Evolutionary conservation across 2,329 filamentous ascomycete species (phyloP), one percentile per base, ranked within the genome.

Genomic region (Xylogone sp.): DNA sequence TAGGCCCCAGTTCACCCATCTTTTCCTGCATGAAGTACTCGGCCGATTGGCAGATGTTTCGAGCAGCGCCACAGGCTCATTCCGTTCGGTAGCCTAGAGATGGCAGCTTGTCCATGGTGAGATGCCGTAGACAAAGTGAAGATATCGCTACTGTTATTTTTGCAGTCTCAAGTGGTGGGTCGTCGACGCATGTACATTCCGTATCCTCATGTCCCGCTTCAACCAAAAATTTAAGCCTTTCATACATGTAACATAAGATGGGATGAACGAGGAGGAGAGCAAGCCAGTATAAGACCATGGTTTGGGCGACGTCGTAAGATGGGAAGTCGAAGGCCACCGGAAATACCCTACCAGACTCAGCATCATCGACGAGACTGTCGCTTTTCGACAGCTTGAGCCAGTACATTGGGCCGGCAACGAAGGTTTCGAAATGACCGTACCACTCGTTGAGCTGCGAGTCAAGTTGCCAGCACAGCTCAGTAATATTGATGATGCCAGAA

Each of bases 21-120:
- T 13, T 31, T 31, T 31, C 27, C 34, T 59, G 52, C 29, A 65
- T 20, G 42, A 60, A 62, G 46, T 66, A 69, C 48, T 68, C 61
- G 12, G 66, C 54, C 0, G 65, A 66, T 45, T 65, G 61, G 29
- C 66, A 65, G 42, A 69, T 62, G 44, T 62, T 61, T 20, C 58
- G 56, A 2, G 56, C 62, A 48, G 64, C 54, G 27, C 27, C 27
- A 31, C 27, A 31, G 9, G 50, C 50, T n/a, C 59, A 48, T 34
- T 63, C 62, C 34, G 62, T 56, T 8, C 63, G 58, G 34, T 63
- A 57, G 2, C 53, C 56, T 2, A 65, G 52, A 16, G 52, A 50
- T 16, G 52, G 58, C 20, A 63, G 53, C 21, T 45, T 34, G 6
- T 43, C 50, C n/a, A 42, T 46, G 20, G 50, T 47, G 46, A 56